phyloP scores from a whole-genome alignment of 1,284 basidiomycete genomes.

The Neonothopanus nambi region DNA sequence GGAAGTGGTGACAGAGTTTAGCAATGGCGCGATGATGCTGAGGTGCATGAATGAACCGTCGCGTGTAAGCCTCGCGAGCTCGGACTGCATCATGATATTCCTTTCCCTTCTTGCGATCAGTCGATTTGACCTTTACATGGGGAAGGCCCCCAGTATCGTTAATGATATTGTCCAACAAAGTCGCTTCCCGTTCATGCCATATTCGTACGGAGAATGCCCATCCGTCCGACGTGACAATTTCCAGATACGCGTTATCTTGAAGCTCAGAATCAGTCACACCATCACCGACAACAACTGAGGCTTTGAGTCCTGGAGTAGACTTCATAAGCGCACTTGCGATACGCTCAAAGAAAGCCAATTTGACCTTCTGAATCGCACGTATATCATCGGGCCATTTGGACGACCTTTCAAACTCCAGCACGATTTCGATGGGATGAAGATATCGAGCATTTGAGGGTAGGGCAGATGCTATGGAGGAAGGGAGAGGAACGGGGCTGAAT shows the following conservation, averaged over 20 bases:
- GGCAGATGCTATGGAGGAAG: conserved; percentile 40
- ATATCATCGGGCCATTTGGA: conserved; percentile 96
- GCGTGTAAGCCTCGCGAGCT: conserved; percentile 66
- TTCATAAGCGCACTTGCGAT: conserved; percentile 67
- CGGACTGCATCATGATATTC: conserved; percentile 58
- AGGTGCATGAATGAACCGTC: conserved; percentile 77
- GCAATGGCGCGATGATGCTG: conserved; percentile 85
- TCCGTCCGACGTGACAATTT: conserved; percentile 80
- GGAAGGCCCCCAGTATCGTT: conserved; percentile 39
- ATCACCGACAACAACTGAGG: conserved; percentile 59
- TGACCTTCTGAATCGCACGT: conserved; percentile 90
- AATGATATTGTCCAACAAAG: conserved; percentile 74
- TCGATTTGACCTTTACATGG: conserved; percentile 37
- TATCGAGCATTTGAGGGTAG: conserved; percentile 64
- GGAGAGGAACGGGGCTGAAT: conserved; percentile 71
- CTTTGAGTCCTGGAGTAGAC: conserved; percentile 50
- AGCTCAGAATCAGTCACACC: conserved; percentile 52
- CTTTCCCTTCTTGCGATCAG: conserved; percentile 42
- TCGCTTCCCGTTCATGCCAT: conserved; percentile 86
- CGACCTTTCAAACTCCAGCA: conserved; percentile 89
- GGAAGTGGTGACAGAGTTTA: conserved; percentile 77
- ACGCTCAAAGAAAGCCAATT: conserved; percentile 88
- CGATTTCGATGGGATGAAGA: conserved; percentile 68
- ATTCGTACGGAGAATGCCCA: conserved; percentile 87
- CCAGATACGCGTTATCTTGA: conserved; percentile 73